Conservation (phyloP, 2,329 filamentous ascomycete genomes). For the Pseudonectria foliicola region DNA sequence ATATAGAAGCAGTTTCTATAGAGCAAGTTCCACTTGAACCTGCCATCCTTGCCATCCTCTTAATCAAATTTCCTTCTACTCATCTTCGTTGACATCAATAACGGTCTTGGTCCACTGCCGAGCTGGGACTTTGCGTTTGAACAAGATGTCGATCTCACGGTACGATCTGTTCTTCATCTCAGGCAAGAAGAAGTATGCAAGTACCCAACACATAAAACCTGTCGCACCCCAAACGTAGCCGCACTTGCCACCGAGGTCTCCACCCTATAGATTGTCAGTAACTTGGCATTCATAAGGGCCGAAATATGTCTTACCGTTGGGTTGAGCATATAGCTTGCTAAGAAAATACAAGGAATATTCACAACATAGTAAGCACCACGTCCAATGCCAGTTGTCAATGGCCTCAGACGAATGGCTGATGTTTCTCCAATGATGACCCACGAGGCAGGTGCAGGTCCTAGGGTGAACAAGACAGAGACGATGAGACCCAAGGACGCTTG, state of each 20-base stretch:
- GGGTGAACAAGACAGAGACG: constrained; percentile 56
- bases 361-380: constrained; percentile 57
- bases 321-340: constrained; percentile 55
- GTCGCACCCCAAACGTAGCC: constrained; percentile 56
- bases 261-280: constrained; percentile 26
- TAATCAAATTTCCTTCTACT: constrained; percentile 35
- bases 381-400: constrained; percentile 59
- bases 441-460: constrained; percentile 56
- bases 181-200: constrained; percentile 42
- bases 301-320: constrained; percentile 28
- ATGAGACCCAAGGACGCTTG: constrained; percentile 58
- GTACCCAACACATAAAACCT: constrained; percentile 45
- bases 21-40: no score
- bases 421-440: constrained; percentile 64
- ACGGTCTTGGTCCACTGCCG: constrained; percentile 49
- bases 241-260: constrained; percentile 45
- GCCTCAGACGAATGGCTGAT: constrained; percentile 55
- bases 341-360: constrained; percentile 61
- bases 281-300: neutral
- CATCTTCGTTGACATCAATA: constrained; percentile 53
- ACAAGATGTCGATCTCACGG: constrained; percentile 56
- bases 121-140: constrained; percentile 45
- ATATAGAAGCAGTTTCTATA: no score
- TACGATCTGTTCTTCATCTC: constrained; percentile 53
- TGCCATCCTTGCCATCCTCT: no score